Conservation (phyloP, 306 rosid genomes). For the Dicorynia guianensis region DNA sequence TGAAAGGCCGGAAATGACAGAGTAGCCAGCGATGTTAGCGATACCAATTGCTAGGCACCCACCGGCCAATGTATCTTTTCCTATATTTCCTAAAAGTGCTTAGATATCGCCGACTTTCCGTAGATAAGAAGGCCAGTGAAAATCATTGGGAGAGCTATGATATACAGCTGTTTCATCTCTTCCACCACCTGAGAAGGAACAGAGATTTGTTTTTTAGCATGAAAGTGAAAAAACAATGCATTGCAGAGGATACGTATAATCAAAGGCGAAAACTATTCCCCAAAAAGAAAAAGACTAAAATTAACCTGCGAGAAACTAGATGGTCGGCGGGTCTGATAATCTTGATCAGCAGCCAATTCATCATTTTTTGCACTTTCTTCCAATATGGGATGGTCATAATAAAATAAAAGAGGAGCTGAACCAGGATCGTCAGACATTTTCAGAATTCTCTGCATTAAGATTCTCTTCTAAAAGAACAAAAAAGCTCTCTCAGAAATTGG, state of each 20-base stretch:
- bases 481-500: not conserved
- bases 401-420: conserved; percentile 27
- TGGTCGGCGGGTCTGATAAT: not conserved
- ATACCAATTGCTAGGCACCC: conserved; percentile 55
- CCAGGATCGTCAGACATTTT: conserved; percentile 19
- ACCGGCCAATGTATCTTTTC: conserved; percentile 47
- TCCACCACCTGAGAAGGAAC: conserved; percentile 22
- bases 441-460: not conserved
- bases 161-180: conserved; percentile 44
- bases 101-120: conserved; percentile 50
- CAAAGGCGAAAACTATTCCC: no score
- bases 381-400: not conserved
- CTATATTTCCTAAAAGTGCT: conserved; percentile 54
- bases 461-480: not conserved
- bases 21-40: conserved; percentile 57
- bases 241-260: not conserved
- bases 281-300: no score
- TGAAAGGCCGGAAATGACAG: conserved; percentile 54
- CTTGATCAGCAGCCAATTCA: not conserved
- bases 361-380: not conserved
- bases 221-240: not conserved
- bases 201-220: no score
- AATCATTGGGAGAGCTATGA: conserved; percentile 48
- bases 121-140: conserved; percentile 45
- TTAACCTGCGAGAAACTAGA: conserved; percentile 31